Base-by-base conservation (phyloP, 768 basidiomycete species). In the Leucogyrophana mollusca region DNA sequence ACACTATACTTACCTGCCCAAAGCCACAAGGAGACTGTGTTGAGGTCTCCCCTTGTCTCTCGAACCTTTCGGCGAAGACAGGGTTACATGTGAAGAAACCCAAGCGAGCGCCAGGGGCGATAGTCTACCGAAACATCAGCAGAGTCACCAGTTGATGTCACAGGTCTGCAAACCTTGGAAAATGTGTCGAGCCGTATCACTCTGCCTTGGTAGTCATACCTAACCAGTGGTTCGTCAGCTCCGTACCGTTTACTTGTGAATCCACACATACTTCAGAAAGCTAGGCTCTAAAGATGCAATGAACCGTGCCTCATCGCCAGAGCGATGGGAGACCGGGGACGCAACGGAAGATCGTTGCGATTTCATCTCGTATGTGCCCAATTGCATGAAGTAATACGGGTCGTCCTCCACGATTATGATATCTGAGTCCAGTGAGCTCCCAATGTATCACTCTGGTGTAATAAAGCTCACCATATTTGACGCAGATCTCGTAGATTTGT, bases 121-220 rank as follows among this genome's bases (percentile, higher is more conserved):
- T 78, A 3, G 82, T 87, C 85, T 91, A 56, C 16, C 53, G 52
- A 51, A 57, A 49, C 25, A 9, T n/a, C n/a, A 32, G 16, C 30
- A 20, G n/a, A 23, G 14, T 30, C 13, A 3, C 41, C 13, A 17
- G 17, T 37, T 34, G 3, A 38, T 11, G 18, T 34, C 3, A 23
- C 8, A 7, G 22, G 32, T 18, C 17, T 22, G 18, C 7, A 13
- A 21, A 79, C 84, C 79, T 89, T 90, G 30, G 82, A 85, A 60
- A 89, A 88, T 0, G 83, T 83, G 57, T 93, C 91, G 27, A 93
- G 67, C 3, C 89, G 83, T 47, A 94, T 80, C 34, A 94, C 90
- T 23, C 90, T 80, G 3, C 90, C 90, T 61, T 93, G 79, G 50
- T 79, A 80, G 60, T 93, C 90, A 56, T 84, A 69, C 34, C 78